Base-by-base conservation (phyloP, 2,329 filamentous ascomycete species). In the Cladosporium sphaerospermum region DNA sequence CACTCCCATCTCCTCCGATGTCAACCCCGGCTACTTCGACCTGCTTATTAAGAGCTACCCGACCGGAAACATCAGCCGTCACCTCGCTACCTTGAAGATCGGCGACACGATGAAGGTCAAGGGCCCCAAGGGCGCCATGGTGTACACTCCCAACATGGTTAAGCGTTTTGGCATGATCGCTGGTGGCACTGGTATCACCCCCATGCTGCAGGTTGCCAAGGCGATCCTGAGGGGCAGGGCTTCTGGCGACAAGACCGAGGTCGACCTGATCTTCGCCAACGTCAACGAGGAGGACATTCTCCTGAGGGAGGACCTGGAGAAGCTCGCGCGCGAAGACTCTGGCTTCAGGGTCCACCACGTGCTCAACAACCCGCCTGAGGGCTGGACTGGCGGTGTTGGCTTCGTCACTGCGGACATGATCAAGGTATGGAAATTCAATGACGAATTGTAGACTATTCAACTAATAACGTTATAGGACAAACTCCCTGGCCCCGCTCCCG, bases 11-110 rank as follows among this genome's bases (percentile, higher is more conserved):
- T 91, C 88, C 42, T 89, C 88, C 62, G 90, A 95, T 75, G 84
- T 92, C 71, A 85, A 91, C 69, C 84, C 86, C 52, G 93, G 93
- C 70, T 86, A 89, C 79, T 90, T 99, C 73, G 93, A 97, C 73
- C 85, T 99, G 56, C 82, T 99, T 64, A 91, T 99, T 79, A 99
- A 99, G 80, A 90, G 90, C 23, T 99, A 99, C 75, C 89, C 91
- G 2, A 91, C 89, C 62, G 93, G 93, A 64, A 97, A 97, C 78
- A 97, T 99, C 78, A 95, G 88, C 71, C 91, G 89, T 76, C 80
- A 95, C 74, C 84, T 99, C 75, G 88, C 89, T 44, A 84, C 82
- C 10, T 81, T 99, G 57, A 81, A 81, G 59, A 80, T 96, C 56
- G 91, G 92, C 57, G 84, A 95, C 72, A 85, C 81, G 57, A 93